Evolutionary conservation across 2,329 filamentous ascomycete genomes (phyloP), one percentile per base, ranked within the genome.

Genomic region (Cordyceps pruinosa): DNA sequence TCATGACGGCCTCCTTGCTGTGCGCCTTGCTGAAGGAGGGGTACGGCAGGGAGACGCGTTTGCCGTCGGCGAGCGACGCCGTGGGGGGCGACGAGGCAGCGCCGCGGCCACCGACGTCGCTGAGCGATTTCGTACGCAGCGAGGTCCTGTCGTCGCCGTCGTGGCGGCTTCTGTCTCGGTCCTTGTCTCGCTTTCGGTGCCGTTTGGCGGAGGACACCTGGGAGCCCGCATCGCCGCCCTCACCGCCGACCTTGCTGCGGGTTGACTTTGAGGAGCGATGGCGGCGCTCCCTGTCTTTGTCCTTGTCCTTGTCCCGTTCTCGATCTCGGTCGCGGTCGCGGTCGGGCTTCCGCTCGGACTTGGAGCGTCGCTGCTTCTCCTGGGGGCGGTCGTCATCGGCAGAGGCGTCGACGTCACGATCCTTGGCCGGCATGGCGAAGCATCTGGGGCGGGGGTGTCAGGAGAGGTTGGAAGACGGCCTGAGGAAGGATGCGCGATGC

Each of bases 1-100:
- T 86, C 62, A 83, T 79, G 55, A 96, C 83, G 45, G 85, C 83
- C 74, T 97, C 93, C 71, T 91, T 94, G 77, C 90, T 95, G 71
- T 96, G 90, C 13, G 88, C 88, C 73, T 95, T 97, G 73, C 89
- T 94, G 72, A 95, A 90, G 12, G 81, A 80, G 2, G 91, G 90
- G 68, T 96, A 96, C 7, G 89, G 87, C 42, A 88, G 68, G 60
- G 79, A 81, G 34, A 76, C 69, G 28, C 78, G 77, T 54, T 79
- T 75, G 59, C 69, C 73, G 45, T 72, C 69, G 23, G 73, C 60
- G 19, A 57, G 35, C 10, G 54, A 50, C 5, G 46, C 46, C 9
- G 46, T 57, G 5, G n/a, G 28, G 23, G 67, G 68, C 8, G 69
- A 67, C 46, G 71, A 68, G 51, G 48, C 7, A 3, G 52, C 25